These are phyloP conservation scores for Boletus speciosus DNA, from an alignment of 768 basidiomycete genomes.

Conservation along the genomic window DNA sequence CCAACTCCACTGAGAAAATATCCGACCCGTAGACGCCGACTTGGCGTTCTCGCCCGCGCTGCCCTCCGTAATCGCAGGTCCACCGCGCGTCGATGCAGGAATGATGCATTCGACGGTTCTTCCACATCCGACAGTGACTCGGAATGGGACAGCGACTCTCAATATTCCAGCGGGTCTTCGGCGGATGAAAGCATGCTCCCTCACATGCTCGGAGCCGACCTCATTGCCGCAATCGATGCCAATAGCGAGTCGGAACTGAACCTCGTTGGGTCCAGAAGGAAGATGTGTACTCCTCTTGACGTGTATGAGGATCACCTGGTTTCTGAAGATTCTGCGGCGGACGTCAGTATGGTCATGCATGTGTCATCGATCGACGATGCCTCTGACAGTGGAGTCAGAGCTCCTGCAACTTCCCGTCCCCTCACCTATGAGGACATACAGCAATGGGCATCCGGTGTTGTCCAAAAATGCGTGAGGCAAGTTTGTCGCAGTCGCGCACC, in stretches of 20 bases:
- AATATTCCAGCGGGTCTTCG: slow-evolving; percentile 20
- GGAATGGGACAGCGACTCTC: slow-evolving; percentile 18
- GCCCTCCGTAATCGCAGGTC: slow-evolving; percentile 18
- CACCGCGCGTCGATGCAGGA: neutral
- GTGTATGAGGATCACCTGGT: slow-evolving; percentile 8
- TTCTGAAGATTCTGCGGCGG: slow-evolving; percentile 16
- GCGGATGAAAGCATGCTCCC: slow-evolving; percentile 20
- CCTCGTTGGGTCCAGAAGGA: slow-evolving; percentile 1
- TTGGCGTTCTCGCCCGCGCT: slow-evolving; percentile 22
- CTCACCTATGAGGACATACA: slow-evolving; percentile 25
- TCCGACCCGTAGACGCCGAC: neutral
- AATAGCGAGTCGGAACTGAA: slow-evolving; percentile 25
- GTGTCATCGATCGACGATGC: slow-evolving; percentile 13
- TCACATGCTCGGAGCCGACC: slow-evolving; percentile 25
- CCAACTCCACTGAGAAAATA: neutral
- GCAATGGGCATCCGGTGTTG: slow-evolving; percentile 25
- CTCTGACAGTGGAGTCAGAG: slow-evolving; percentile 5
- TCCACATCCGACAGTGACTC: slow-evolving; percentile 17
- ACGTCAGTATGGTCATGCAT: slow-evolving; percentile 23
- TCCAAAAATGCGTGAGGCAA: slow-evolving; percentile 23
- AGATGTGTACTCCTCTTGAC: neutral
- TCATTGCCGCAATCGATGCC: slow-evolving; percentile 26
- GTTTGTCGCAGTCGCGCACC: slow-evolving; percentile 9
- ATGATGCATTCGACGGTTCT: neutral
- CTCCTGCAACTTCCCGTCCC: slow-evolving; percentile 6